Conservation (phyloP, 192 early-diverging fungal species). For the Chytriomyces confervae region DNA sequence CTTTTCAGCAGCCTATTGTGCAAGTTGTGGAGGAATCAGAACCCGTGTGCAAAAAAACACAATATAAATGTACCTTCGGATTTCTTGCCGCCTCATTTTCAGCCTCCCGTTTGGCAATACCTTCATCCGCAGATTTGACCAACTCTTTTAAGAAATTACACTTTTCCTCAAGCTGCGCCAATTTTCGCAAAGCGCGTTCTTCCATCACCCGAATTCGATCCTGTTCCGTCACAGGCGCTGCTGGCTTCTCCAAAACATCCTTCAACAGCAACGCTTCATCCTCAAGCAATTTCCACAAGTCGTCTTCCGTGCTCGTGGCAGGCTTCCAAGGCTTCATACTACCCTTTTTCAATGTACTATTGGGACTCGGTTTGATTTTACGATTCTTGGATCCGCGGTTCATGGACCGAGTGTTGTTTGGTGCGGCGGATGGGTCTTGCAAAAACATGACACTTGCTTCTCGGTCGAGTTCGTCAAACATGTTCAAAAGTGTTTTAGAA, state of each 20-base stretch:
- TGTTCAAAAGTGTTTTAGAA: not conserved
- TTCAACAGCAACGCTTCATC: conserved; percentile 14
- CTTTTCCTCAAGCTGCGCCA: conserved; percentile 13
- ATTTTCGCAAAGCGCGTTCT: conserved; percentile 10
- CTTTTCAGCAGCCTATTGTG: not conserved
- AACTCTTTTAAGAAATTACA: not conserved
- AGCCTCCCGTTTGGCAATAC: not conserved
- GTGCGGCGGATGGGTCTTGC: not conserved
- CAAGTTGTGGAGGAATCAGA: not conserved
- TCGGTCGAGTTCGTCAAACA: conserved; percentile 21
- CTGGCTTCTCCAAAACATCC: not conserved
- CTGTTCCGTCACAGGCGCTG: not conserved
- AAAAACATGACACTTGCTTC: conserved; percentile 7
- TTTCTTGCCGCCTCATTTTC: not conserved
- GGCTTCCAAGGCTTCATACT: conserved; percentile 6
- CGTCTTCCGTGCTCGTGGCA: not conserved
- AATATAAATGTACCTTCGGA: not conserved
- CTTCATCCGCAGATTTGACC: conserved; percentile 5
- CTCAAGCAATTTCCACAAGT: conserved; percentile 22
- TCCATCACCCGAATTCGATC: conserved; percentile 5
- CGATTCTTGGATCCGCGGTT: not conserved
- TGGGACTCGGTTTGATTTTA: not conserved
- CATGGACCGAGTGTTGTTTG: conserved; percentile 1
- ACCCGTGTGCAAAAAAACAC: not conserved
- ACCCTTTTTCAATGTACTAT: not conserved